These are phyloP conservation scores for Fusarium lyarnte DNA, from an alignment of 2,329 filamentous ascomycete species.

Conservation along the genomic window DNA sequence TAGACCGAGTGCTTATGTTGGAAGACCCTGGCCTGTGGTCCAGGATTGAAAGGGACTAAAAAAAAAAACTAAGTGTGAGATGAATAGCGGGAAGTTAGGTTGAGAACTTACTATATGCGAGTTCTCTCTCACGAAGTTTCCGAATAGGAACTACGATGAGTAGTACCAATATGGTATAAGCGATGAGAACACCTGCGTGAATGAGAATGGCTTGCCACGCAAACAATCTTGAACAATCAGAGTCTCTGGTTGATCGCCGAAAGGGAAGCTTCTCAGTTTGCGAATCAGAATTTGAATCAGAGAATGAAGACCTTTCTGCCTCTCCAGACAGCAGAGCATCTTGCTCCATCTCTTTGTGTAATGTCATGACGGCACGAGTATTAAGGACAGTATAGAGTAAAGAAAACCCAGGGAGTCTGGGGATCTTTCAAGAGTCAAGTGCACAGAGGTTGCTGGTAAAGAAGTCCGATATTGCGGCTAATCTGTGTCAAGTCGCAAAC, in stretches of 20 bases:
- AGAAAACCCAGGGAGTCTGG: not conserved
- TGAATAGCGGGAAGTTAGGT: accelerated
- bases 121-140: accelerated
- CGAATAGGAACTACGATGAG: not conserved
- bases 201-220: not conserved
- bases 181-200: accelerated
- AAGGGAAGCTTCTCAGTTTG: accelerated
- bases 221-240: accelerated
- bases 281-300: not conserved
- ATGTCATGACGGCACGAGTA: not conserved
- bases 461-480: not conserved
- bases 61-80: accelerated
- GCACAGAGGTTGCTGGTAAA: not conserved
- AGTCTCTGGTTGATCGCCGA: accelerated
- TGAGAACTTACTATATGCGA: not conserved
- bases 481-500: accelerated
- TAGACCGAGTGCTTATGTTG: not conserved
- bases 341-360: not conserved
- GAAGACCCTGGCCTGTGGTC: not conserved
- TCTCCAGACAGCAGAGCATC: not conserved
- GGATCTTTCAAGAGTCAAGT: not conserved
- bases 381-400: not conserved
- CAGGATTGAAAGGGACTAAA: not conserved
- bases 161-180: not conserved
- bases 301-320: not conserved